Percentiles rank a stretch among this genome's conserved stretches.
Conservation (phyloP, 2,329 filamentous ascomycete genomes). For the Sporothrix schenckii region DNA sequence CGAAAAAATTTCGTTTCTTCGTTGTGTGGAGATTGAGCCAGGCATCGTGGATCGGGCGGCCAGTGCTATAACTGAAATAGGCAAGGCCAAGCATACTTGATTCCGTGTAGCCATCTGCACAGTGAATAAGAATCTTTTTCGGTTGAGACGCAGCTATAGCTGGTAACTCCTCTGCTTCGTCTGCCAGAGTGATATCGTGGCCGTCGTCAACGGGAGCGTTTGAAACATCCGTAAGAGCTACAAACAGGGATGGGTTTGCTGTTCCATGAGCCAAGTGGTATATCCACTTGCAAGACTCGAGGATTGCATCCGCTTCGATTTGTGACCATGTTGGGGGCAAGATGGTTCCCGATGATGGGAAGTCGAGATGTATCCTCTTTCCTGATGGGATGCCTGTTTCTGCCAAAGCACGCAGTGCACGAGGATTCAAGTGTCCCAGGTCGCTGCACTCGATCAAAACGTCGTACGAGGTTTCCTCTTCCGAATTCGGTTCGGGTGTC, state of each 20-base stretch:
- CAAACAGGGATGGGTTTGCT: slow-evolving; percentile 37
- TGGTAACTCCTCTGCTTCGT: slow-evolving; percentile 31
- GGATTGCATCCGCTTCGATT: slow-evolving; percentile 77
- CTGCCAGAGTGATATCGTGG: slow-evolving; percentile 54
- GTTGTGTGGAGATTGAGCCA: slow-evolving; percentile 84
- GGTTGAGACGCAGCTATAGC: slow-evolving; percentile 43
- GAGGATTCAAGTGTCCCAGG: slow-evolving; percentile 72
- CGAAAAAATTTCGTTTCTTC: slow-evolving; percentile 90
- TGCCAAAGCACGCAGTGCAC: slow-evolving; percentile 65
- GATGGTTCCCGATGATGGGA: slow-evolving; percentile 93
- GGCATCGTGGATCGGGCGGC: slow-evolving; percentile 75
- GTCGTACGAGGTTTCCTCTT: slow-evolving; percentile 69
- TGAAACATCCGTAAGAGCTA: slow-evolving; percentile 37
- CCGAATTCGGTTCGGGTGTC: slow-evolving; percentile 69
- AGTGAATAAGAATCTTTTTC: slow-evolving; percentile 83
- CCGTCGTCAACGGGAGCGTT: slow-evolving; percentile 42
- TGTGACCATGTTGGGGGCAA: slow-evolving; percentile 82
- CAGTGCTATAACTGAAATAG: slow-evolving; percentile 91
- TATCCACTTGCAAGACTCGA: slow-evolving; percentile 89
- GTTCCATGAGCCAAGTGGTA: slow-evolving; percentile 76
- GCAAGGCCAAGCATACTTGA: slow-evolving; percentile 85
- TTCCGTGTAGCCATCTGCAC: slow-evolving; percentile 94
- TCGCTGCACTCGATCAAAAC: slow-evolving; percentile 89
- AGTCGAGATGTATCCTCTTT: slow-evolving; percentile 63
- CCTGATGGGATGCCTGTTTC: slow-evolving; percentile 53